These are phyloP conservation scores for Posidonia australis DNA, from an alignment of 106 monocot species.

Conservation along the genomic window DNA sequence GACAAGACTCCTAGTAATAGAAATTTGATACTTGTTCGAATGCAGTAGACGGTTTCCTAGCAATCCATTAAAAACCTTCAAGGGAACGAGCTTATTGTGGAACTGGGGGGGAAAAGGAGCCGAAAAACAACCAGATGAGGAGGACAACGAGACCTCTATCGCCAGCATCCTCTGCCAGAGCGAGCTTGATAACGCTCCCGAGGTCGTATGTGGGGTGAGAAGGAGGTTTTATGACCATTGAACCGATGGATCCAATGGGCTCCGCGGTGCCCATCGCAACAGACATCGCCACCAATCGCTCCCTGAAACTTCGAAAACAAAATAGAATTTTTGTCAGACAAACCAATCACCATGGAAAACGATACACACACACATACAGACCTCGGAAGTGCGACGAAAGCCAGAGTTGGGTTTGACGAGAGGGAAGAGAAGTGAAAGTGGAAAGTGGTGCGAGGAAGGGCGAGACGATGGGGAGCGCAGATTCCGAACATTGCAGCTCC, in stretches of 20 bases:
- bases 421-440: too few relatives aligned
- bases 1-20: too few relatives aligned
- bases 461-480: too few relatives aligned
- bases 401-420: too few relatives aligned
- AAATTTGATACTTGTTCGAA: not conserved
- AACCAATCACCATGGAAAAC: not conserved
- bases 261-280: constrained; percentile 1
- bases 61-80: not conserved
- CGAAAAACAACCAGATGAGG: not conserved
- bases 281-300: constrained; percentile 17
- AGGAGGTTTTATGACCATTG: constrained; percentile 50
- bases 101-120: not conserved
- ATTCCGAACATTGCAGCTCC: too few relatives aligned
- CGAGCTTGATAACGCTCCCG: constrained; percentile 61
- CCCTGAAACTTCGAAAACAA: constrained; percentile 4
- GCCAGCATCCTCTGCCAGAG: constrained; percentile 83
- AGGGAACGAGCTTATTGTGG: not conserved
- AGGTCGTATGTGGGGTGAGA: constrained; percentile 94
- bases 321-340: not conserved
- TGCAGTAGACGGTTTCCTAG: not conserved
- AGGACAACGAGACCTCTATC: constrained; percentile 49
- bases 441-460: too few relatives aligned
- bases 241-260: constrained; percentile 4
- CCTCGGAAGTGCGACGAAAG: too few relatives aligned
- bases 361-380: too few relatives aligned